Base-by-base conservation (phyloP, 139 green algal genomes). In the Raphidocelis subcapitata region DNA sequence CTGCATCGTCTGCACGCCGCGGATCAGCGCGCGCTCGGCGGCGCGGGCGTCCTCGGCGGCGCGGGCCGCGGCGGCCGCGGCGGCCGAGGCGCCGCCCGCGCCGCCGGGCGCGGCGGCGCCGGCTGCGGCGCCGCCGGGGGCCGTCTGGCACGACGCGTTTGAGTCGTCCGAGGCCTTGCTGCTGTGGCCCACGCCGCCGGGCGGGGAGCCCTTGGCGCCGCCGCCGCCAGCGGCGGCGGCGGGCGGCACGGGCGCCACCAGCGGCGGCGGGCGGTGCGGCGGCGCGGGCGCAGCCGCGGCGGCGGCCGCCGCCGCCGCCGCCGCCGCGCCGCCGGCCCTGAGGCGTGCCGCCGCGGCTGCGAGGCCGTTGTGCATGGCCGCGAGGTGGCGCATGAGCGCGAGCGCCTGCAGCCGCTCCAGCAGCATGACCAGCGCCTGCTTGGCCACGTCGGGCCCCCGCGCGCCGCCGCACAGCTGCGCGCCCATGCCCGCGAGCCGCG, bases 351-450 rank as follows among this genome's bases (percentile, higher is more conserved):
- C 35, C 28, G 68, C 59, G 1, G 20, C 41, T 44, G 47, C 59
- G 10, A 76, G 33, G 41, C 49, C 31, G 44, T 62, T 61, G 59
- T 32, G 69, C 59, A 69, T 57, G 15, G 20, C 68, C 59, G 68
- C 44, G 59, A 76, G 59, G 59, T 69, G 47, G 12, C 69, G 41
- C 59, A 76, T 20, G 29, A 54, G 26, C 44, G 59, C 41, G 59
- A 76, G 68, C 26, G 69, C 60, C 28, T 31, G 62, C 10, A 76
- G 57, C 21, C 69, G 60, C 60, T 76, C 69, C 41, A 76, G 59
- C 69, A 76, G 59, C 69, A 76, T 76, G 3, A 44, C 29, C 59
- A 76, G 69, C 59, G 60, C 69, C 21, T 67, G 59, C 69, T 76
- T 76, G 14, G 59, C 59, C 31, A 69, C 47, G 33, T 77, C 70